Conservation (phyloP, 1,284 basidiomycete species). For the Ceratobasidium theobromae region DNA sequence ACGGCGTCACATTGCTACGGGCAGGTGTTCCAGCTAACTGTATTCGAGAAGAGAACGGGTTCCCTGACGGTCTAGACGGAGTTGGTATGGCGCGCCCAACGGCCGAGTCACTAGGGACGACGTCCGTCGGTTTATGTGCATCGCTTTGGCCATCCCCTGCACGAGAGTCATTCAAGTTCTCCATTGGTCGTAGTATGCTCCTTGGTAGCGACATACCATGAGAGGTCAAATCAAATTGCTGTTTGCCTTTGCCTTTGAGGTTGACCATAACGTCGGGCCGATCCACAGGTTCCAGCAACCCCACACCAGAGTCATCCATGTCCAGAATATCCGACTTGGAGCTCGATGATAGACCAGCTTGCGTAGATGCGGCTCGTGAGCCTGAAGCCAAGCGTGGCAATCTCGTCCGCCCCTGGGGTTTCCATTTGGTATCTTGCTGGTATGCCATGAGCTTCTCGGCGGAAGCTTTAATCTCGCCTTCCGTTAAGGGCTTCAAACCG, state of each 20-base stretch:
- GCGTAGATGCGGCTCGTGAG: background rate
- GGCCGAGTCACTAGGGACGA: background rate
- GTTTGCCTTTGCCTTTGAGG: constrained; percentile 13
- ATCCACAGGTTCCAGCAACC: constrained; percentile 7
- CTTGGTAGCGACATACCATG: background rate
- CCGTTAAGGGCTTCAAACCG: constrained; percentile 16
- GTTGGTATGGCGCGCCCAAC: background rate
- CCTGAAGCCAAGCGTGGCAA: background rate
- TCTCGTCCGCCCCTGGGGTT: constrained; percentile 11
- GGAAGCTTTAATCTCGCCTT: constrained; percentile 24
- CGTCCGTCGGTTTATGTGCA: background rate
- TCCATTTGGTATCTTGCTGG: constrained; percentile 27
- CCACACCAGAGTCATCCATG: constrained; percentile 17
- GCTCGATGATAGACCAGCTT: background rate
- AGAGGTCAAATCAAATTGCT: background rate
- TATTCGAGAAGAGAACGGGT: constrained; percentile 7
- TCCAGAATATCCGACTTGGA: background rate
- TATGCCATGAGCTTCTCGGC: constrained; percentile 23
- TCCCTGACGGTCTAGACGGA: background rate
- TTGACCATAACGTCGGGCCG: background rate
- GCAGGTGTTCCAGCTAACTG: background rate
- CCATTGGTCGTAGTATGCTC: constrained; percentile 12
- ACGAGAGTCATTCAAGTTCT: constrained; percentile 4
- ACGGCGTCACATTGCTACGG: background rate
- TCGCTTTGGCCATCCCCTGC: background rate